Evolutionary conservation across 2,329 filamentous ascomycete genomes (phyloP).

Genomic region (Xylaria sp.): DNA sequence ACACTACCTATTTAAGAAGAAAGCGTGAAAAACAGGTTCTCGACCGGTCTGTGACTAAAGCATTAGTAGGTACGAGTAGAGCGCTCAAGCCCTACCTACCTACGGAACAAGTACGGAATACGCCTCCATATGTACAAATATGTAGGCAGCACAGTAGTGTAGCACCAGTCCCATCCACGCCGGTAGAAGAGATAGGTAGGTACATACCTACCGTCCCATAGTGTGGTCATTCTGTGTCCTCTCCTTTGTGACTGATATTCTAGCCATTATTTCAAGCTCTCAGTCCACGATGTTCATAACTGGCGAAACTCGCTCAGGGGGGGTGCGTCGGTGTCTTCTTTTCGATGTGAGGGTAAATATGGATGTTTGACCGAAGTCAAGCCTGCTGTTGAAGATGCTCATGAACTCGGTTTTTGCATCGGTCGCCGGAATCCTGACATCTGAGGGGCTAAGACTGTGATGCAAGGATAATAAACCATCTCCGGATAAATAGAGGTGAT

Average conservation of each 20-base stretch:
- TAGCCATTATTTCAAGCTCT: not conserved
- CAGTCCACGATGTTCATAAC: not conserved
- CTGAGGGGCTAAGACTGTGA: not conserved
- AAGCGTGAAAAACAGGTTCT: not conserved
- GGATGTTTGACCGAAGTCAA: not conserved
- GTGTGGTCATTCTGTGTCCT: not conserved
- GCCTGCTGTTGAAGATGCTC: not conserved
- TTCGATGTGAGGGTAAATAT: not conserved
- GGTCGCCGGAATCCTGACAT: not conserved
- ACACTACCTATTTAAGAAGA: not conserved
- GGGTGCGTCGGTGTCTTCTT: not conserved
- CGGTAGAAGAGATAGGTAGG: too few relatives aligned
- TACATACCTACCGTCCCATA: too few relatives aligned
- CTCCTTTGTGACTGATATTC: not conserved
- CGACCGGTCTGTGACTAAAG: not conserved
- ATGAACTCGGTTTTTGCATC: too few relatives aligned
- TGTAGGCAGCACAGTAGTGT: too few relatives aligned
- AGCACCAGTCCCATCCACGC: too few relatives aligned
- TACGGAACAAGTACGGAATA: too few relatives aligned
- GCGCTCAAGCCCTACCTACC: not conserved
- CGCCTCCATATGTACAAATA: too few relatives aligned
- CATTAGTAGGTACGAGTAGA: not conserved
- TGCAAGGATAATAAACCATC: not conserved
- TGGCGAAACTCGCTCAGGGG: not conserved
- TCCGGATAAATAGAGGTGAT: not conserved